phyloP scores from a whole-genome alignment of 495 filamentous ascomycete genomes.

The Penicillium atrosanguineum region DNA sequence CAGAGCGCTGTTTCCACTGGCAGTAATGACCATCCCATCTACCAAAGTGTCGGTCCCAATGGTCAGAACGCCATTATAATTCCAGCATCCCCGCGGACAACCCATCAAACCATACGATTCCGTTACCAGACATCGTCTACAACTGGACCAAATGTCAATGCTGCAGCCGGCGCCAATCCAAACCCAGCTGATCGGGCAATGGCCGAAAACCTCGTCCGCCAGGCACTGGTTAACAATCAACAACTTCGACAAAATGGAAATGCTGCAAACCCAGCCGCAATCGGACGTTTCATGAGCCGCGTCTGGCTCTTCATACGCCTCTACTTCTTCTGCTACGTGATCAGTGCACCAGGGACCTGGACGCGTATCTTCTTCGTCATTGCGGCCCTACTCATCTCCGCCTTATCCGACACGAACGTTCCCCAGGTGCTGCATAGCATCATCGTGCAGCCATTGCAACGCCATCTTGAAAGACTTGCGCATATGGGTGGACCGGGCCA shows the following conservation, averaged over 20 bases:
- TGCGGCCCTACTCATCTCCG: constrained; percentile 55
- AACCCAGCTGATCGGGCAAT: constrained; percentile 16
- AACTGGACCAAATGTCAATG: background rate
- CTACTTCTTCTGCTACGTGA: constrained; percentile 74
- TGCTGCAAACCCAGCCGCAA: constrained; percentile 38
- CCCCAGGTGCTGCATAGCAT: constrained; percentile 55
- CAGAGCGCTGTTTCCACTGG: too few relatives aligned
- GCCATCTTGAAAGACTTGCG: constrained; percentile 70
- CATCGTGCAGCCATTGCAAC: constrained; percentile 60
- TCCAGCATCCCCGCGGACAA: background rate
- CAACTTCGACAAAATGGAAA: constrained; percentile 34
- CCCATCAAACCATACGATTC: too few relatives aligned
- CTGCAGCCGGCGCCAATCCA: constrained; percentile 39
- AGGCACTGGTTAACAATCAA: constrained; percentile 38
- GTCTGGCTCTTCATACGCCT: constrained; percentile 80
- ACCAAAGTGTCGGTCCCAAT: background rate
- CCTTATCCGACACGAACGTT: constrained; percentile 64
- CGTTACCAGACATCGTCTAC: too few relatives aligned
- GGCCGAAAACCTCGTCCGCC: constrained; percentile 37
- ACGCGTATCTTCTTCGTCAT: constrained; percentile 63
- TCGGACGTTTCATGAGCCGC: constrained; percentile 48
- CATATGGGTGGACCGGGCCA: constrained; percentile 41
- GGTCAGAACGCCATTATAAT: background rate
- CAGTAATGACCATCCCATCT: background rate
- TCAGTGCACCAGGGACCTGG: constrained; percentile 72